A percentile compares a stretch with the other conserved stretches of the same genome.
Evolutionary conservation across 257 asterid species (phyloP).

Genomic region (Lithospermum erythrorhizon): DNA sequence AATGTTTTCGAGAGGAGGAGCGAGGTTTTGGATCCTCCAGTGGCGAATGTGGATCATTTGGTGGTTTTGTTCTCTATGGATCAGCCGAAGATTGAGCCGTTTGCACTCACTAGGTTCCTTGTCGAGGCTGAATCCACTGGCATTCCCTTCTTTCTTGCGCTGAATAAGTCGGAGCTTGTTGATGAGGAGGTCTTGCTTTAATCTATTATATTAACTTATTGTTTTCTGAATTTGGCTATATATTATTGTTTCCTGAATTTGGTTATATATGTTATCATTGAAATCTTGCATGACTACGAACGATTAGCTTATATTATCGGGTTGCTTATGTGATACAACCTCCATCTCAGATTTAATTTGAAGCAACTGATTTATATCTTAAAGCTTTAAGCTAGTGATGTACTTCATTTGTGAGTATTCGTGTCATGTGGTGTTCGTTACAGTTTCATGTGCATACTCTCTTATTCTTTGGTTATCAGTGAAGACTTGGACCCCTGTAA

Average conservation of each 20-base stretch:
- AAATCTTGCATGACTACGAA: background rate
- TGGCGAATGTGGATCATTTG: constrained; percentile 85
- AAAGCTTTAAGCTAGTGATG: too few species aligned
- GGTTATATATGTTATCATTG: too few species aligned
- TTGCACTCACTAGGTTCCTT: constrained; percentile 72
- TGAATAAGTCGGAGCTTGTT: constrained; percentile 79
- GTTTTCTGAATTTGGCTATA: too few species aligned
- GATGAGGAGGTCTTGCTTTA: constrained; percentile 40
- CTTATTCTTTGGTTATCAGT: too few species aligned
- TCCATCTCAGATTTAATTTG: too few species aligned
- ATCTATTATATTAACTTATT: background rate
- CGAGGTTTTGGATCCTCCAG: constrained; percentile 83
- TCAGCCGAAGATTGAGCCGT: constrained; percentile 73
- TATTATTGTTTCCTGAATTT: too few species aligned
- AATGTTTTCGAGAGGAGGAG: constrained; percentile 64
- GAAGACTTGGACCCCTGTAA: background rate
- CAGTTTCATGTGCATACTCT: too few species aligned
- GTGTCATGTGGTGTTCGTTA: too few species aligned
- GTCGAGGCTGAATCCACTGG: constrained; percentile 94
- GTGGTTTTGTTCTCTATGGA: constrained; percentile 71
- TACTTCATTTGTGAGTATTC: too few species aligned
- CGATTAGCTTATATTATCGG: background rate
- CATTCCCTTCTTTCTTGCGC: constrained; percentile 69
- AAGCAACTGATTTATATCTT: too few species aligned
- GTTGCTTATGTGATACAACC: too few species aligned